Evolutionary conservation across 2,329 filamentous ascomycete species (phyloP), one percentile per base, ranked within the genome.

Genomic region (Claviceps sp.): DNA sequence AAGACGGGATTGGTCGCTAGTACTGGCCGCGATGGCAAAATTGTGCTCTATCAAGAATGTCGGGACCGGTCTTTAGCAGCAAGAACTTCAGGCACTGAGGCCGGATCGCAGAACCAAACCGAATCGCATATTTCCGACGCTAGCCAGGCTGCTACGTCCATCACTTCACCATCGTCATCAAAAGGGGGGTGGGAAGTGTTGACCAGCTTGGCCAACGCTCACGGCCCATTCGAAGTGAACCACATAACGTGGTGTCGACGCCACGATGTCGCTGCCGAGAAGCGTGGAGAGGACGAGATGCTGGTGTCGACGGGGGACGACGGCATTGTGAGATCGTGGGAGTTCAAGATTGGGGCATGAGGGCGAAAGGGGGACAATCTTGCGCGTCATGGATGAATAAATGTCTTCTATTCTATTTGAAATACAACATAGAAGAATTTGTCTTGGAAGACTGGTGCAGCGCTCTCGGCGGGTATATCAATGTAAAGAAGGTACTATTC

Each of bases 161-260:
- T 22, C 8, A 23, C 55, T 8, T 54, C 45, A 36, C 56, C 64
- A 45, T 78, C 76, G 1, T 75, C 78, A 54, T 43, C 47, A 7
- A 14, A 49, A 13, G 36, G 20, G 5, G 29, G 42, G 11, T 97
- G 93, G 93, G 73, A 75, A 6, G 68, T 91, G 3, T 62, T 95
- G 16, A 79, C 81, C 0, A 77, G 78, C n/a, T 63, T 86, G 1
- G 75, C 83, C 47, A 83, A 83, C 37, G 87, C 84, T 2, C 93
- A 98, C 65, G 90, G 88, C 1, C 87, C 94, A 2, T 96, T 91
- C 62, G 93, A 98, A 68, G 77, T 97, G 56, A 98, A 98, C 62
- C 89, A 96, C 66, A 78, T 93, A 47, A 82, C 80, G 2, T 98
- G 93, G 93, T 89, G 88, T 57, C 79, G 77, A 59, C 76, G 90